Conservation (phyloP, 345 rosid genomes). For the Linum trigynum region DNA sequence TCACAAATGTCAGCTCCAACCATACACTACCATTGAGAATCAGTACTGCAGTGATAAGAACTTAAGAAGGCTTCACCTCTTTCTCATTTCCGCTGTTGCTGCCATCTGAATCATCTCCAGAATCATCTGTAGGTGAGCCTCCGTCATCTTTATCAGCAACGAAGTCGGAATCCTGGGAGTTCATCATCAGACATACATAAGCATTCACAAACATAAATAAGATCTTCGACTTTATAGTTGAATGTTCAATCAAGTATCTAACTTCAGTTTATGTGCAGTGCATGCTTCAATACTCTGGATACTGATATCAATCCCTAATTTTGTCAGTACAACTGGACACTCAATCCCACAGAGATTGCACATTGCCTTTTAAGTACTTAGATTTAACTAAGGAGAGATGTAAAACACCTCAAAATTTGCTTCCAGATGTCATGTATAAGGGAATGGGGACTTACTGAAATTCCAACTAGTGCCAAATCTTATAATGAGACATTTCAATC, state of each 20-base stretch:
- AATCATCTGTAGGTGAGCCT: conserved; percentile 97
- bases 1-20: neutral
- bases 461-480: too few species aligned
- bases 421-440: too few species aligned
- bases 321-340: too few species aligned
- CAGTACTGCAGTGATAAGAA: neutral
- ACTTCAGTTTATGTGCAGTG: neutral
- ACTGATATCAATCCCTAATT: neutral
- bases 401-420: too few species aligned
- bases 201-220: neutral
- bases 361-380: too few species aligned
- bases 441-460: too few species aligned
- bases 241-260: neutral
- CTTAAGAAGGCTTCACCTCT: conserved; percentile 44
- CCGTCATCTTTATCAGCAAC: conserved; percentile 73
- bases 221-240: neutral
- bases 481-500: too few species aligned
- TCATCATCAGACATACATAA: neutral
- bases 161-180: conserved; percentile 78
- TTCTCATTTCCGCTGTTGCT: conserved; percentile 64
- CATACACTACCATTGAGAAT: neutral
- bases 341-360: too few species aligned
- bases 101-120: conserved; percentile 71
- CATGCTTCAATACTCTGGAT: neutral
- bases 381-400: too few species aligned